Conservation (phyloP, 2,329 filamentous ascomycete genomes). For the Aschersonia sp. region DNA sequence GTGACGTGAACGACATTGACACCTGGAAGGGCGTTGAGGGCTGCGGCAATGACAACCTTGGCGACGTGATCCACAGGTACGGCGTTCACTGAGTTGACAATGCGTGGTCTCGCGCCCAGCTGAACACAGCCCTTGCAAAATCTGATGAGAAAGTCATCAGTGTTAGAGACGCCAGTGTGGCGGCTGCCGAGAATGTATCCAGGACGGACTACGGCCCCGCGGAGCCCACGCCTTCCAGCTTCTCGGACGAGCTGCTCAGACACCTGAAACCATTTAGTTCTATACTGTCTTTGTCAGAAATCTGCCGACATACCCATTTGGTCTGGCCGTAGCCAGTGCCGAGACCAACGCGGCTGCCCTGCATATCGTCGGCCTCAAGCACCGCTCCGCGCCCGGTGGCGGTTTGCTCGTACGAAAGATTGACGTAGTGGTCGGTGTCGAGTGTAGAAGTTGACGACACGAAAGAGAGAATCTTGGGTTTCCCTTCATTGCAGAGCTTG, state of each 20-base stretch:
- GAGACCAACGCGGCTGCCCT: constrained; percentile 61
- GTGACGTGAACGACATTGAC: constrained; percentile 59
- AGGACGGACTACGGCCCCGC: constrained; percentile 63
- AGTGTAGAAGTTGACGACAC: constrained; percentile 67
- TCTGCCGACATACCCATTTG: constrained; percentile 56
- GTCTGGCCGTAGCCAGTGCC: constrained; percentile 82
- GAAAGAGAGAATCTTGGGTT: constrained; percentile 64
- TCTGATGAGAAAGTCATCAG: constrained; percentile 81
- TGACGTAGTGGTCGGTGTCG: constrained; percentile 69
- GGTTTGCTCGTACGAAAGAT: constrained; percentile 42
- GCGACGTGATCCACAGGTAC: constrained; percentile 79
- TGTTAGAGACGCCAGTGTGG: constrained; percentile 56
- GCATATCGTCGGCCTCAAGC: constrained; percentile 62
- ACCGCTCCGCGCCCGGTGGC: constrained; percentile 48
- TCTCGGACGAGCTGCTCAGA: constrained; percentile 56
- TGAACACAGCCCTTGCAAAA: constrained; percentile 83
- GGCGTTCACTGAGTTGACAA: constrained; percentile 78
- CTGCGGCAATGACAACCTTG: constrained; percentile 59
- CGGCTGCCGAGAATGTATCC: constrained; percentile 75
- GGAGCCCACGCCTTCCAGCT: constrained; percentile 63
- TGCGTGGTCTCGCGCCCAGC: constrained; percentile 56
- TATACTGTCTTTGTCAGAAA: not conserved
- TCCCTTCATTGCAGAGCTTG: constrained; percentile 60
- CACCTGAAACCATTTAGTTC: constrained; percentile 10
- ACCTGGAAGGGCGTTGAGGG: constrained; percentile 43